A percentile compares a stretch with the other conserved stretches of the same genome.
Conservation (phyloP, 202 grass and related monocot species). For the Panicum hallii region DNA sequence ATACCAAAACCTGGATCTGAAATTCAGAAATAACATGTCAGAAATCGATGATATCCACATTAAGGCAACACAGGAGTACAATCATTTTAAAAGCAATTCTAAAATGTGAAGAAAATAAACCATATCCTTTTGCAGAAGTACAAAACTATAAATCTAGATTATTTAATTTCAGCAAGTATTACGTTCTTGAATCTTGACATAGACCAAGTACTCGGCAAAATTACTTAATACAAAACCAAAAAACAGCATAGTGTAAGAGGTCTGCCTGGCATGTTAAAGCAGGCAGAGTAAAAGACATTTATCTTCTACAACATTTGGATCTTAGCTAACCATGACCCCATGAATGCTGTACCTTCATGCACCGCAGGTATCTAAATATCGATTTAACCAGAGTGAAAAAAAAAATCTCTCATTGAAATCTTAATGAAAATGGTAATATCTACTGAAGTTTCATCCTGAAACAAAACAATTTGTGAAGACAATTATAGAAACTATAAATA, state of each 20-base stretch:
- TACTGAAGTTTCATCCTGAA: background rate
- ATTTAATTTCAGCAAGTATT: constrained; percentile 3
- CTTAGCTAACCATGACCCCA: background rate
- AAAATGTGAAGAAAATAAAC: constrained; percentile 12
- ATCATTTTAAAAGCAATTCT: background rate
- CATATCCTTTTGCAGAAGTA: background rate
- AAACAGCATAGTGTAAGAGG: background rate
- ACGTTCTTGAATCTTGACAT: background rate
- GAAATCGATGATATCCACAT: background rate
- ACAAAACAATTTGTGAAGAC: background rate
- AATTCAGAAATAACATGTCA: constrained; percentile 35
- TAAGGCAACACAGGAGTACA: background rate
- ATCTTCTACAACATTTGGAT: background rate
- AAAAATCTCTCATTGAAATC: background rate
- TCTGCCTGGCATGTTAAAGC: background rate
- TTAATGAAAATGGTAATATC: constrained; percentile 5
- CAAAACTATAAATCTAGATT: background rate
- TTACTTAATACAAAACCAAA: background rate
- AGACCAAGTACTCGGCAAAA: background rate
- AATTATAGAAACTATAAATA: background rate
- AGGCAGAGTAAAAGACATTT: background rate
- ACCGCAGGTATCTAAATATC: background rate
- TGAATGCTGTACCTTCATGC: background rate
- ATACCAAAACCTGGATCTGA: constrained; percentile 91
- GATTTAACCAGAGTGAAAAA: background rate